Conservation (phyloP, 73 alveolate species). For the Paramecium sexaurelia region DNA sequence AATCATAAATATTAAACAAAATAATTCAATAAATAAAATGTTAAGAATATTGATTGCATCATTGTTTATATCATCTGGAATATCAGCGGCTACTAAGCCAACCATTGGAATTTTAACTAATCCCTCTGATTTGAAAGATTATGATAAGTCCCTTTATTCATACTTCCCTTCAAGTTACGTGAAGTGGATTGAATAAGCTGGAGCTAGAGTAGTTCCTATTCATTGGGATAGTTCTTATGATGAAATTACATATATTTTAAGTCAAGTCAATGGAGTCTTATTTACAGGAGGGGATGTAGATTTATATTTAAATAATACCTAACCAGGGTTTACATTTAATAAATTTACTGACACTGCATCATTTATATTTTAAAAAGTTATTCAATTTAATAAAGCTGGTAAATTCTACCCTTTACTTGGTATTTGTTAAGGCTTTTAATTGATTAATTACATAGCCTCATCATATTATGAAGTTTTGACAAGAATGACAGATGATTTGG, state of each 20-base stretch:
- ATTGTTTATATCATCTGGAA: neutral
- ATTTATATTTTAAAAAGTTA: conserved; percentile 39
- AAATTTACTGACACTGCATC: conserved; percentile 63
- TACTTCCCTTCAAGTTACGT: conserved; percentile 63
- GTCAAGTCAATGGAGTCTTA: conserved; percentile 65
- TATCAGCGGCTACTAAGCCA: neutral
- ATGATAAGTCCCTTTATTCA: neutral
- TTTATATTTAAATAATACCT: conserved; percentile 56
- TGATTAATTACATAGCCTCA: conserved; percentile 40
- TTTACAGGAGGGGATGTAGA: conserved; percentile 71
- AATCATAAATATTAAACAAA: conserved; percentile 4
- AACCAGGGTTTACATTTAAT: conserved; percentile 62
- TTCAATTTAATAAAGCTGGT: conserved; percentile 60
- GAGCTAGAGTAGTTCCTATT: conserved; percentile 73
- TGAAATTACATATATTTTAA: conserved; percentile 35
- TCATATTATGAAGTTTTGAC: conserved; percentile 49
- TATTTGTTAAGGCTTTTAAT: conserved; percentile 68
- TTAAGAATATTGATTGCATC: neutral
- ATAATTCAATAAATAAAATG: neutral
- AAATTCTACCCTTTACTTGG: conserved; percentile 69
- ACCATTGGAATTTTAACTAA: neutral
- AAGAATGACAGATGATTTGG: conserved; percentile 47
- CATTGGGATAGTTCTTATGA: conserved; percentile 59
- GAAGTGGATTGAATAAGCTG: conserved; percentile 64
- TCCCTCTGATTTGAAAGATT: neutral